Evolutionary conservation across 2,329 filamentous ascomycete genomes (phyloP).

Genomic region (Acarospora socialis): DNA sequence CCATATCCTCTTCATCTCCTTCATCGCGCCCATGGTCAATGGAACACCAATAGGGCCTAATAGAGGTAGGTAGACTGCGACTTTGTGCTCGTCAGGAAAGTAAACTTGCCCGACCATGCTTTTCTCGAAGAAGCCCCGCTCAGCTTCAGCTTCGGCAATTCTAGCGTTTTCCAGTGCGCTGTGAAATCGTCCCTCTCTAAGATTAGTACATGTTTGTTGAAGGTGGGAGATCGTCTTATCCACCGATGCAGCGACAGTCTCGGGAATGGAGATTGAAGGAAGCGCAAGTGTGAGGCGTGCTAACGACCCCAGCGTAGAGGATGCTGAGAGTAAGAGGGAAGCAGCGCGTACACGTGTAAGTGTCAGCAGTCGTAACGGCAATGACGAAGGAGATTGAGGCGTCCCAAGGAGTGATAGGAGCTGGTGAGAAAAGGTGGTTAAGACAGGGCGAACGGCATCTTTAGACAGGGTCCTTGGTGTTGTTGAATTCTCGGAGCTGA

Average conservation of each 20-base stretch:
- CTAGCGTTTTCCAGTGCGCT: conserved; percentile 64
- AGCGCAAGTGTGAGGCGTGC: conserved; percentile 73
- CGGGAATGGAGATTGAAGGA: conserved; percentile 80
- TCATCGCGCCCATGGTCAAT: conserved; percentile 66
- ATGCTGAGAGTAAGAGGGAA: conserved; percentile 74
- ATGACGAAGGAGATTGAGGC: conserved; percentile 59
- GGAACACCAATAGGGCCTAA: conserved; percentile 85
- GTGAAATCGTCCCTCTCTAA: conserved; percentile 48
- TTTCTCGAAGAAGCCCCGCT: conserved; percentile 94
- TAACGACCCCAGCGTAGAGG: conserved; percentile 84
- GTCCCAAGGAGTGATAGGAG: conserved; percentile 77
- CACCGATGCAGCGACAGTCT: conserved; percentile 73
- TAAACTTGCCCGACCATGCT: conserved; percentile 98
- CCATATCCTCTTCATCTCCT: conserved; percentile 53
- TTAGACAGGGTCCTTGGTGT: conserved; percentile 36
- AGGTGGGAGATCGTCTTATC: conserved; percentile 66
- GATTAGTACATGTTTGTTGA: conserved; percentile 56
- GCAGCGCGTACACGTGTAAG: conserved; percentile 75
- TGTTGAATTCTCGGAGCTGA: conserved; percentile 11
- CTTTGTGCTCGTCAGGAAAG: conserved; percentile 96
- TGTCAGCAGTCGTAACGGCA: conserved; percentile 73
- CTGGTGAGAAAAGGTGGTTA: conserved; percentile 84
- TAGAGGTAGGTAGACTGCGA: conserved; percentile 87
- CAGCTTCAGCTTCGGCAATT: conserved; percentile 74
- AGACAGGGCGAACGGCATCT: conserved; percentile 58